Base-by-base conservation (phyloP, 2,329 filamentous ascomycete species). In the Ophiocordyceps camponoti-leonardi region DNA sequence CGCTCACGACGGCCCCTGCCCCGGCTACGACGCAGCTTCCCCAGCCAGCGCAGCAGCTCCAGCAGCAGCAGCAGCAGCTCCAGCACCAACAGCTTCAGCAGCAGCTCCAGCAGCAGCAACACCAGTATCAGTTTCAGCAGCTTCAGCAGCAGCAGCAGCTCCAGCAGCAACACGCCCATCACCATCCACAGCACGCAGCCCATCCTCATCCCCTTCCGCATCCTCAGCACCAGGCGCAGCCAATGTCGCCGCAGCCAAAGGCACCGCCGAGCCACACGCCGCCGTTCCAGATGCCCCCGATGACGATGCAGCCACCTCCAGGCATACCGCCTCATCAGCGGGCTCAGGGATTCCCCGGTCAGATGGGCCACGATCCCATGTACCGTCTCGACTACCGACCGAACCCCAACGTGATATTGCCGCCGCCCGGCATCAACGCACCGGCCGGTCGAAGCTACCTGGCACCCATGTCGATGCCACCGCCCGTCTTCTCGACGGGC, bases 211-310 rank as follows among this genome's bases (percentile, higher is more conserved):
- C 35, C n/a, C 35, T 18, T 18, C 35, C 35, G n/a, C 35, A 37
- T 19, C 7, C 35, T 5, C 35, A n/a, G 18, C 60, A 58, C n/a
- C 49, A 58, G 28, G 55, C 57, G 30, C 59, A 62, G 22, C 58
- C 63, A 4, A 71, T 79, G 50, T 87, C 81, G 42, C 83, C 79
- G 16, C 71, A 79, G 12, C 57, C 54, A 23, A 61, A 56, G 44
- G 45, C 67, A 66, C n/a, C n/a, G n/a, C 56, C 52, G 46, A 59
- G 50, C 18, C 66, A 62, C 39, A 55, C 58, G 4, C 53, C 78
- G 54, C 69, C 68, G 47, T 75, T 74, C 47, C 74, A 74, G 47
- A 64, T 72, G 45, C 70, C 72, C 1, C 56, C 58, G 2, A 70
- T 83, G 59, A 67, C 68, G 43, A 74, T 81, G 61, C 74, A 62